These are phyloP conservation scores for Kazachstania bromeliacearum DNA, from an alignment of 805 yeast species.

Conservation along the genomic window DNA sequence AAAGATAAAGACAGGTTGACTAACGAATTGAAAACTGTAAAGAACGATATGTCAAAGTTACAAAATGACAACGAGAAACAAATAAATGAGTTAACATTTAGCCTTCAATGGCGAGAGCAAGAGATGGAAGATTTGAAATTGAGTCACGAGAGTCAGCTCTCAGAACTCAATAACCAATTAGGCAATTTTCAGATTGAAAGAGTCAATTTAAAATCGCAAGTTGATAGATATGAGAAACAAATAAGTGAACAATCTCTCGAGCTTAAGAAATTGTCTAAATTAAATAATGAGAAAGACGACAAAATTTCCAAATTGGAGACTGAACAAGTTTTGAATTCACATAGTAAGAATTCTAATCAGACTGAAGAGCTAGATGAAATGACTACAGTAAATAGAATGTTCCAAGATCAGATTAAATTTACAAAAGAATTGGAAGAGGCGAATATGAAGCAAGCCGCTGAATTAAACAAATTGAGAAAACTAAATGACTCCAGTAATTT, in stretches of 20 bases:
- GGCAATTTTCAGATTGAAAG: constrained; percentile 11
- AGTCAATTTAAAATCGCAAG: constrained; percentile 14
- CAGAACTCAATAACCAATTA: constrained; percentile 11
- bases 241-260: constrained; percentile 16
- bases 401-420: constrained; percentile 37
- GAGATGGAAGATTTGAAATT: constrained; percentile 31
- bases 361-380: constrained; percentile 31
- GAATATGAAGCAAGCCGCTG: constrained; percentile 43
- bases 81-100: constrained; percentile 10
- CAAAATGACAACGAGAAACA: background rate
- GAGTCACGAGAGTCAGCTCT: constrained; percentile 22
- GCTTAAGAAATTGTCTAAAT: constrained; percentile 15
- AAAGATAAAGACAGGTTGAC: constrained; percentile 23
- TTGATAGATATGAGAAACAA: constrained; percentile 21
- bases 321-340: constrained; percentile 31
- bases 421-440: constrained; percentile 42
- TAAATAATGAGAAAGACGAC: constrained; percentile 18
- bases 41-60: background rate
- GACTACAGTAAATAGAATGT: constrained; percentile 26
- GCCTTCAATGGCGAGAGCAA: constrained; percentile 11
- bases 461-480: constrained; percentile 39
- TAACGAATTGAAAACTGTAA: background rate
- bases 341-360: constrained; percentile 7
- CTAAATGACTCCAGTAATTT: constrained; percentile 17
- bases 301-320: constrained; percentile 22